Percentiles rank a stretch among this genome's conserved stretches.
Evolutionary conservation across 1,284 basidiomycete genomes (phyloP).

Genomic region (Nidula niveotomentosa): DNA sequence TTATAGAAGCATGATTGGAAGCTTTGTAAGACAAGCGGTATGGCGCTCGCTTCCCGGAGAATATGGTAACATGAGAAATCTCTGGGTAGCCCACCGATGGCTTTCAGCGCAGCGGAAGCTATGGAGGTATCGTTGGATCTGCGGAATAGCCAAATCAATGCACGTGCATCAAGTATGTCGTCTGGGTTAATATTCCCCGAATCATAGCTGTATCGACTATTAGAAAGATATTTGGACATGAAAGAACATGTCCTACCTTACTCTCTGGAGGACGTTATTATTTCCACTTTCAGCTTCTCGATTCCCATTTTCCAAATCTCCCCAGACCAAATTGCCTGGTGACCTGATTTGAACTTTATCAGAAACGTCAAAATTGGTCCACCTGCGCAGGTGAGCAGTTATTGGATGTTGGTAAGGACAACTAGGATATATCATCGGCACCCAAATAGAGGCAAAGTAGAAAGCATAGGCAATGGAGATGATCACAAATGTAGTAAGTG

Average conservation of each 20-base stretch:
- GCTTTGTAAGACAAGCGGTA: conserved; percentile 27
- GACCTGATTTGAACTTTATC: not conserved
- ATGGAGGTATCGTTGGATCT: conserved; percentile 29
- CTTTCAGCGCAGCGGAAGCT: conserved; percentile 26
- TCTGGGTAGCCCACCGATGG: conserved; percentile 33
- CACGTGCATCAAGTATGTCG: conserved; percentile 31
- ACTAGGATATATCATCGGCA: conserved; percentile 36
- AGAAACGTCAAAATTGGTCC: not conserved
- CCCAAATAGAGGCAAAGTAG: conserved; percentile 33
- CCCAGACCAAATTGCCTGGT: not conserved
- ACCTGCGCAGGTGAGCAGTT: conserved; percentile 20
- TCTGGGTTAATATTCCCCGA: conserved; percentile 8
- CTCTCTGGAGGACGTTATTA: not conserved
- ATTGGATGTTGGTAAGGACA: conserved; percentile 43
- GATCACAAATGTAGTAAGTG: conserved; percentile 30
- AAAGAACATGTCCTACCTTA: not conserved
- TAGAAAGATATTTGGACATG: conserved; percentile 2
- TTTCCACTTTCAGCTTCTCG: conserved; percentile 2
- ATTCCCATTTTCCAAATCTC: not conserved
- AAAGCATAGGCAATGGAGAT: conserved; percentile 33
- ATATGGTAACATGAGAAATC: conserved; percentile 32
- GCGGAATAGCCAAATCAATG: conserved; percentile 34
- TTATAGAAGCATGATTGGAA: conserved; percentile 35
- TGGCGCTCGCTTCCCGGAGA: conserved; percentile 31
- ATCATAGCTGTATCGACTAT: conserved; percentile 6